Evolutionary conservation across 2,329 filamentous ascomycete species (phyloP), one percentile per base, ranked within the genome.

Genomic region (Alternaria rosae): DNA sequence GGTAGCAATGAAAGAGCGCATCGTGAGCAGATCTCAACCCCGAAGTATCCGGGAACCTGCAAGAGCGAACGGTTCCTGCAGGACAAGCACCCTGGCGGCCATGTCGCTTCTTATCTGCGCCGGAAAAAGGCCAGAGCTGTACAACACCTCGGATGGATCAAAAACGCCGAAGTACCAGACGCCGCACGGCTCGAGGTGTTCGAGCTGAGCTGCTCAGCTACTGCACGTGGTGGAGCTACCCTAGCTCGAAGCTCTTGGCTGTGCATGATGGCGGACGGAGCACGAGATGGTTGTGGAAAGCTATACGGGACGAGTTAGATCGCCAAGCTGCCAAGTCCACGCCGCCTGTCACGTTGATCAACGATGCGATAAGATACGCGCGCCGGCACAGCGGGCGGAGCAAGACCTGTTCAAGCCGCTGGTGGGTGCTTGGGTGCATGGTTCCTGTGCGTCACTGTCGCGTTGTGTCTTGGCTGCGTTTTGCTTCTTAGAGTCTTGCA

Each of bases 1-100:
- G 28, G 68, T 73, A 59, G 70, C 66, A 57, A 73, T 43, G 47
- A 77, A 66, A 47, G 66, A 72, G 53, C 65, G 74, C 76, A 77
- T 78, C 48, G 43, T 68, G 64, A 67, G 57, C 41, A 21, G 57
- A 48, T 57, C 21, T 58, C 54, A 57, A 52, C 42, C 50, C 57
- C 54, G 28, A 25, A 44, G 13, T 26, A 52, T 52, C 57, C 48
- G 57, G 56, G 44, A 64, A 55, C 50, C 52, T 59, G 60, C 56
- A 38, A 67, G 64, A 57, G 23, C 51, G 51, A 61, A 66, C 56
- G 50, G 64, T 66, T 64, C 64, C 68, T 74, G 66, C 68, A 67
- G 64, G 51, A 28, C 63, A 60, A 32, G 44, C 61, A 54, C 54
- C 9, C 10, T 25, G 41, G 23, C 58, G 62, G 56, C 43, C 51